Base-by-base conservation (phyloP, 371 early-diverging fungal species). In the Lichtheimia ramosa region DNA sequence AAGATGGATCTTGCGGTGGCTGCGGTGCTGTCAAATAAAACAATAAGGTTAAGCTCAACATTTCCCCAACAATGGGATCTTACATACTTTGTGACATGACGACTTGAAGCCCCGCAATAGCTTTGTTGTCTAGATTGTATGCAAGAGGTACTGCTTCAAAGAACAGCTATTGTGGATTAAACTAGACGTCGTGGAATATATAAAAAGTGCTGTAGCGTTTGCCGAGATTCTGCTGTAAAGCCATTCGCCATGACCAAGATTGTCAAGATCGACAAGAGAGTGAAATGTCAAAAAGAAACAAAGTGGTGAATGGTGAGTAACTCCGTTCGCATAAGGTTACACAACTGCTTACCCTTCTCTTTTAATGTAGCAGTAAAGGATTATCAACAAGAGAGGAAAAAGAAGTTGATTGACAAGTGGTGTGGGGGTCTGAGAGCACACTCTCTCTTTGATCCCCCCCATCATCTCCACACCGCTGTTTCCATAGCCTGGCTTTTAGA, bases 81-180 rank as follows among this genome's bases (percentile, higher is more conserved):
- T 48, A 48, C 18, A 42, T 60, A 64, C 65, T 59, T 60, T 59
- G 59, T 64, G 65, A 64, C 65, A 64, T 64, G 65, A 48, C 65
- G 54, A 59, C 65, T 64, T 64, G 59, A 59, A 64, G 65, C 65
- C 65, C 65, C 65, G 65, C 65, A 64, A 34, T 34, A 34, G 34
- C 34, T 34, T n/a, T 34, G 34, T 34, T 34, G 34, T 34, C 34
- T 34, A 34, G 10, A 2, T 5, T 6, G 1, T 34, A 8, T 34
- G 34, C 10, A 51, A 18, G 51, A 56, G 18, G 40, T 40, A 41
- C 40, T 23, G 14, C 18, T 28, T 21, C 40, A 34, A 28, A 42
- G 40, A 40, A 6, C 46, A 16, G 21, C 14, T 34, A 39, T 14
- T 15, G 59, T 40, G 6, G n/a, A 20, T 62, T 23, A 49, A 43